Conservation (phyloP, 768 basidiomycete species). For the Psilocybe sp. region DNA sequence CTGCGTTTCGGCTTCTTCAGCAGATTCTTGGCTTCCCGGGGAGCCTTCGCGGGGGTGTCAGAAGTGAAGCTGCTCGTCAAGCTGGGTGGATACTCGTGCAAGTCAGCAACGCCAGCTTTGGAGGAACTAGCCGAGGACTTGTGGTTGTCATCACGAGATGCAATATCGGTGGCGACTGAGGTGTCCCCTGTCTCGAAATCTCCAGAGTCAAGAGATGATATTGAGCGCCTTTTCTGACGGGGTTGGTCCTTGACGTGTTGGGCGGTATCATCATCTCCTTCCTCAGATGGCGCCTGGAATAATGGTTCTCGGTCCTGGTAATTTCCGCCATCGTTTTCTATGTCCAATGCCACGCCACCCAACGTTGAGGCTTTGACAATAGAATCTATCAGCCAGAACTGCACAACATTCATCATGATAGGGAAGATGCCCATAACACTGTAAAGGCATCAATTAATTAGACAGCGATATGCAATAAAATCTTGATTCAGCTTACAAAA, state of each 20-base stretch:
- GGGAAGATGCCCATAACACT: constrained; percentile 93
- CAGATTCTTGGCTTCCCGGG: constrained; percentile 23
- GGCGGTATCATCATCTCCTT: constrained; percentile 49
- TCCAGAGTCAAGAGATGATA: constrained; percentile 22
- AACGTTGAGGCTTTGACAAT: constrained; percentile 75
- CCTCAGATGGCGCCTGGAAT: constrained; percentile 48
- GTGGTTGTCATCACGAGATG: constrained; percentile 32
- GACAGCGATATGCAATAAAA: not conserved
- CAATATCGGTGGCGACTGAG: constrained; percentile 18
- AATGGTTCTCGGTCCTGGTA: constrained; percentile 58
- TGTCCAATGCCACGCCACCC: constrained; percentile 24
- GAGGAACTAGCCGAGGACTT: constrained; percentile 38
- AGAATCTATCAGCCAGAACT: constrained; percentile 95
- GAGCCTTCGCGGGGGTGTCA: constrained; percentile 22
- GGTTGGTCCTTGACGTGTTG: constrained; percentile 41
- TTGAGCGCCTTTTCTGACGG: constrained; percentile 31
- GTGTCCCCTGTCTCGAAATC: constrained; percentile 19
- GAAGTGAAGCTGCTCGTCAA: constrained; percentile 40
- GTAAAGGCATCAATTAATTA: constrained; percentile 4
- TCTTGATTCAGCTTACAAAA: constrained; percentile 58
- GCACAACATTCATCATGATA: constrained; percentile 81
- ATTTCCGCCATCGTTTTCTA: constrained; percentile 37
- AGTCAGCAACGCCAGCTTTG: constrained; percentile 24
- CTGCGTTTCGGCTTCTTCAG: constrained; percentile 38
- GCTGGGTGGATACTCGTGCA: constrained; percentile 65